These are phyloP conservation scores for Mycosarcoma mackinlayi DNA, from an alignment of 1,284 basidiomycete species.

Conservation along the genomic window DNA sequence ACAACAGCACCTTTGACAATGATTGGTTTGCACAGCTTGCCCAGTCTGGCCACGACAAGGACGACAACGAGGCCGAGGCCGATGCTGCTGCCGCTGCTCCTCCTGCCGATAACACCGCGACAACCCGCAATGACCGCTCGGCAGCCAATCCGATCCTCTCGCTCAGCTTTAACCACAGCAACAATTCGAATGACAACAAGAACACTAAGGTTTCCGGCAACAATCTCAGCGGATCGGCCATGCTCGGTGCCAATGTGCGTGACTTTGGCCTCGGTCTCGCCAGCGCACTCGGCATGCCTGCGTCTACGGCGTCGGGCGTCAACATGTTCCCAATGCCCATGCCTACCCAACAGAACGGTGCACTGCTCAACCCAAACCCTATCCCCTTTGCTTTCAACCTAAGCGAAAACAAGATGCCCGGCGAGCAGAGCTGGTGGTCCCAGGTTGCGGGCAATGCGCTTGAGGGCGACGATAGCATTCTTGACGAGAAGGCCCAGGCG, in stretches of 20 bases:
- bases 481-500: constrained; percentile 62
- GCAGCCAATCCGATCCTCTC: constrained; percentile 45
- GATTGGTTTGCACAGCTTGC: constrained; percentile 54
- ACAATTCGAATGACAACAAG: constrained; percentile 7
- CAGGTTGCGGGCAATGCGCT: constrained; percentile 50
- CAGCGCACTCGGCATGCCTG: constrained; percentile 26
- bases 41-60: constrained; percentile 50
- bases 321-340: constrained; percentile 58
- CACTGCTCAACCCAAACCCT: constrained; percentile 63
- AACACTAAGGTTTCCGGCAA: constrained; percentile 17
- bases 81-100: too few species aligned
- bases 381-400: constrained; percentile 65
- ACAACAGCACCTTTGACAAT: constrained; percentile 43
- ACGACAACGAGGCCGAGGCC: constrained; percentile 27
- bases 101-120: constrained; percentile 1
- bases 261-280: constrained; percentile 45
- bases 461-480: constrained; percentile 48
- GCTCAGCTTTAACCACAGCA: constrained; percentile 32
- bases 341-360: constrained; percentile 61
- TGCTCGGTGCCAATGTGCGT: constrained; percentile 49
- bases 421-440: constrained; percentile 62
- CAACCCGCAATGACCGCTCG: constrained; percentile 11
- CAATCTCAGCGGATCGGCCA: constrained; percentile 44
- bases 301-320: constrained; percentile 24
- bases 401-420: constrained; percentile 46